phyloP scores from a whole-genome alignment of 2,329 filamentous ascomycete genomes.

The Neofusicoccum cordaticola region DNA sequence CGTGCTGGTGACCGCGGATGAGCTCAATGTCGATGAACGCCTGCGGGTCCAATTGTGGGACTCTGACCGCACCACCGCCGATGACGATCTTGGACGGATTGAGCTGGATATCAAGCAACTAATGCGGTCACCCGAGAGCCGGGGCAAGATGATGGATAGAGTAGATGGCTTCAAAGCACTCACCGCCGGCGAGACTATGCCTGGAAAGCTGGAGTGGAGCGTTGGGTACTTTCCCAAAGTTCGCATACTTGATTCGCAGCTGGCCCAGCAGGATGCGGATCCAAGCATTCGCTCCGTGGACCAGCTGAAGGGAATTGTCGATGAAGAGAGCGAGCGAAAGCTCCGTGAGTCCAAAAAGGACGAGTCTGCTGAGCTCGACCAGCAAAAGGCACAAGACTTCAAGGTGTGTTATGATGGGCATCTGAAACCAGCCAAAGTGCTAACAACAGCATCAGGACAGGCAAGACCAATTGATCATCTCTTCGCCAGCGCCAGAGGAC shows the following conservation, averaged over 20 bases:
- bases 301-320: constrained; percentile 58
- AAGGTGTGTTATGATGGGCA: constrained; percentile 38
- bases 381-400: constrained; percentile 66
- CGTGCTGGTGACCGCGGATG: constrained; percentile 67
- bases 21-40: constrained; percentile 69
- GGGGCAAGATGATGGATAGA: constrained; percentile 61
- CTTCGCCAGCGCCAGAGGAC: constrained; percentile 61
- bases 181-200: constrained; percentile 65
- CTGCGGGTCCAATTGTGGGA: constrained; percentile 73
- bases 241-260: constrained; percentile 60
- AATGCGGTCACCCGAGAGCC: constrained; percentile 59
- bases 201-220: constrained; percentile 66
- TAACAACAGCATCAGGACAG: constrained; percentile 23
- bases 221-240: constrained; percentile 71
- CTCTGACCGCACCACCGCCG: constrained; percentile 67
- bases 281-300: constrained; percentile 56
- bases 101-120: constrained; percentile 65
- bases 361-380: constrained; percentile 61
- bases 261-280: constrained; percentile 60
- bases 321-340: constrained; percentile 56
- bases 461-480: constrained; percentile 64
- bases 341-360: constrained; percentile 63
- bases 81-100: constrained; percentile 72
- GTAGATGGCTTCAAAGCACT: constrained; percentile 65
- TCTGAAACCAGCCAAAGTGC: background rate